Base-by-base conservation (phyloP, 176 grass and related monocot species). In the Tillandsia leiboldiana region DNA sequence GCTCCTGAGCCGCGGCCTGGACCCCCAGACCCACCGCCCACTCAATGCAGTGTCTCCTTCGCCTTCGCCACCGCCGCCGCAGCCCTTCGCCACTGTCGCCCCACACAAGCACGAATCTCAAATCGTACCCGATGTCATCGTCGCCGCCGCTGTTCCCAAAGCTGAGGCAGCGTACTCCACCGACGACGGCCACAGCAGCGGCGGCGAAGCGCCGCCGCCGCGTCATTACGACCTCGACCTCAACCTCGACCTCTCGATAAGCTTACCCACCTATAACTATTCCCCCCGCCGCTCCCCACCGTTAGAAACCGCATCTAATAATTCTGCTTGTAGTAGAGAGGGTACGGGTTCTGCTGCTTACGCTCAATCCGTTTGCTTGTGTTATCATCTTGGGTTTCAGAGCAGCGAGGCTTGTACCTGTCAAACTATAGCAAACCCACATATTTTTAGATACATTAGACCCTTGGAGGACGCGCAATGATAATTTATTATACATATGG, bases 351-450 rank as follows among this genome's bases (percentile, higher is more conserved):
- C 63, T 12, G 47, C n/a, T 49, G 12, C 26, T 13, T 53, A 27
- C 50, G 27, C 68, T 52, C 68, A 70, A 53, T 9, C 68, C 49
- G 20, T 70, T 10, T 70, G 68, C 11, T 70, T 70, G 9, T 70
- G 68, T 70, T 70, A 50, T 50, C 68, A 70, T 15, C 68, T 70
- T 26, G 68, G 68, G 5, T 70, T 70, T 51, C 68, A 70, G 52
- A 70, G 68, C 49, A 15, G 3, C 49, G 48, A 53, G 11, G 22
- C 50, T 70, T 70, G 68, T 27, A 27, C 22, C 18, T 70, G 68
- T 10, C 68, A 51, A 70, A 26, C 68, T 5, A 53, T 53, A 2
- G 3, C 49, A 28, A 70, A 9, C 48, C 29, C 29, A 67, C 68
- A 70, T 70, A 50, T 70, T 26, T 70, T 50, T 24, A 70, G 68